Evolutionary conservation across 495 filamentous ascomycete genomes (phyloP).

Genomic region (Penicillium egyptiacum): DNA sequence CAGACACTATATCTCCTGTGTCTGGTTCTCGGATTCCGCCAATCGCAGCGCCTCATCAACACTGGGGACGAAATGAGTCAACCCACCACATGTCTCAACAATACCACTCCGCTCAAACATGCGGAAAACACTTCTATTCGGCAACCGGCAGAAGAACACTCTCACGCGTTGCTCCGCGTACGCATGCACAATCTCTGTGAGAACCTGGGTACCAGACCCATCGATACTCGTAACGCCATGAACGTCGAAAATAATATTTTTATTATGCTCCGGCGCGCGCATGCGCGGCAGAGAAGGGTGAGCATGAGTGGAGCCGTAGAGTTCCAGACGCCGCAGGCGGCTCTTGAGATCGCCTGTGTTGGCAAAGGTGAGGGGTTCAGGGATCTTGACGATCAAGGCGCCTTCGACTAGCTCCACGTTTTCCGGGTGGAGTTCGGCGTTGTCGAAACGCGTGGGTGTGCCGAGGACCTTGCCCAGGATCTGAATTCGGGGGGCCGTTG

Average conservation of each 20-base stretch:
- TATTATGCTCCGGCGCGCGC: slow-evolving; percentile 68
- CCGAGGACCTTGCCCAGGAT: slow-evolving; percentile 90
- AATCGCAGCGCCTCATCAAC: slow-evolving; percentile 81
- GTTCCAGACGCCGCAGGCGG: slow-evolving; percentile 76
- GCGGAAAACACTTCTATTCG: slow-evolving; percentile 65
- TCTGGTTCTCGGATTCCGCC: slow-evolving; percentile 63
- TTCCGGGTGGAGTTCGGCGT: slow-evolving; percentile 77
- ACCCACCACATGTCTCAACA: slow-evolving; percentile 72
- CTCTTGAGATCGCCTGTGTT: slow-evolving; percentile 93
- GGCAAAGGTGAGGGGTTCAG: slow-evolving; percentile 93
- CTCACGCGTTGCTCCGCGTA: slow-evolving; percentile 71
- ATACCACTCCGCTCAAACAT: slow-evolving; percentile 81
- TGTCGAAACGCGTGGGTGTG: slow-evolving; percentile 74
- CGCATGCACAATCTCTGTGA: slow-evolving; percentile 79
- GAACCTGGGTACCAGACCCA: slow-evolving; percentile 87
- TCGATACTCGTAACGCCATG: slow-evolving; percentile 93
- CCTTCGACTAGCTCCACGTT: slow-evolving; percentile 86
- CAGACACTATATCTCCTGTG: slow-evolving; percentile 18
- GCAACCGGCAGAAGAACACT: slow-evolving; percentile 86
- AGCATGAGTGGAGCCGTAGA: slow-evolving; percentile 78
- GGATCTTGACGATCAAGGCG: slow-evolving; percentile 94
- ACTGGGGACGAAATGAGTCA: slow-evolving; percentile 72
- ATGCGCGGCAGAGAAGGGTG: slow-evolving; percentile 86
- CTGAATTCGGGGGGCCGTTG: slow-evolving; percentile 90
- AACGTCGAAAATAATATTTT: slow-evolving; percentile 93